phyloP scores from a whole-genome alignment of 2,329 filamentous ascomycete genomes.

The Trichoderma cornu-damae region DNA sequence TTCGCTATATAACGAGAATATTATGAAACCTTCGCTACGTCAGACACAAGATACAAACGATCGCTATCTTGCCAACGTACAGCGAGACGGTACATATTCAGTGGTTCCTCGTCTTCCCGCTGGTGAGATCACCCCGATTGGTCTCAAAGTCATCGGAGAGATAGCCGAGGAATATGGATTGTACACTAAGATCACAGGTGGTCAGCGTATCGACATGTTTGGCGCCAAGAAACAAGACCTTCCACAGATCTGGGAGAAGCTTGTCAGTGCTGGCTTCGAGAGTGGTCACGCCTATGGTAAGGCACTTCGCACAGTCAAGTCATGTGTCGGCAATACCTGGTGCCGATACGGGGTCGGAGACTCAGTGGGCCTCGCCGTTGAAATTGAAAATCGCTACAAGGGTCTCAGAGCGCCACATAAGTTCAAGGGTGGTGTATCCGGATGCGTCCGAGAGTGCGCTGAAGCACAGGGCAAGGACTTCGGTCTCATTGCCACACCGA shows the following conservation, averaged over 20 bases:
- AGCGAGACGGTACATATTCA: conserved; percentile 85
- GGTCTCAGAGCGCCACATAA: conserved; percentile 85
- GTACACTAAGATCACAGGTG: conserved; percentile 90
- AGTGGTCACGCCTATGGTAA: conserved; percentile 90
- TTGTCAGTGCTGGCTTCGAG: conserved; percentile 82
- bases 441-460: conserved; percentile 87
- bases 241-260: conserved; percentile 70
- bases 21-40: conserved; percentile 65
- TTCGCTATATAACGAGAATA: conserved; percentile 76
- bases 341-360: conserved; percentile 85
- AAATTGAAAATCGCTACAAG: conserved; percentile 87
- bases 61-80: conserved; percentile 80
- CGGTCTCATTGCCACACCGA: conserved; percentile 85
- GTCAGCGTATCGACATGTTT: conserved; percentile 89
- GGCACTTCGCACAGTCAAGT: conserved; percentile 82
- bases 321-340: conserved; percentile 87
- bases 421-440: conserved; percentile 83
- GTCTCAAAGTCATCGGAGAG: conserved; percentile 74
- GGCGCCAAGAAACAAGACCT: conserved; percentile 85
- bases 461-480: conserved; percentile 94
- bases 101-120: conserved; percentile 78
- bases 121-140: conserved; percentile 83
- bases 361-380: conserved; percentile 84
- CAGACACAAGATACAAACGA: conserved; percentile 90
- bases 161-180: conserved; percentile 79